Base-by-base conservation (phyloP, 495 filamentous ascomycete species). In the Friedmanniomyces simplex region DNA sequence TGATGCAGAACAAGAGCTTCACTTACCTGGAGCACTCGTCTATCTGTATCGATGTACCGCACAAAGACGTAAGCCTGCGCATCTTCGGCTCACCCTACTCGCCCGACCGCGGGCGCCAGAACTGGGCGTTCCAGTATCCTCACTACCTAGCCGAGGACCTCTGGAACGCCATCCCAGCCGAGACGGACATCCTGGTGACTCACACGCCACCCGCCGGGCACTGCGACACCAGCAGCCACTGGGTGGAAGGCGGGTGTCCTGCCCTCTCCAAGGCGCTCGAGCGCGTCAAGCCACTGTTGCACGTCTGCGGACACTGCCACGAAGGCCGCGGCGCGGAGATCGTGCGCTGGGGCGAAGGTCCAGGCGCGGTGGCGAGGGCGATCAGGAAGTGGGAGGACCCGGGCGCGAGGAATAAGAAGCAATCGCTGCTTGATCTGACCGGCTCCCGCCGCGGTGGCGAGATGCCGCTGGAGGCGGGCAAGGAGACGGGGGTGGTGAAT, bases 61-160 rank as follows among this genome's bases (percentile, higher is more conserved):
- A 89, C 83, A 34, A 56, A 22, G 20, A 56, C 41, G 51, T 55
- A 20, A 72, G 68, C 24, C 87, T 93, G 69, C 84, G 77, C 48
- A 77, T 90, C 25, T 91, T 90, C 59, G 87, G 85, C 6, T 91
- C 86, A 1, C 88, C 87, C 1, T 85, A 77, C 59, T 82, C 82
- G 25, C 86, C 84, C 1, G 73, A 72, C 16, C 49, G 54, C 11
- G n/a, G 25, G 1, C 14, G 22, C 14, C 51, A 49, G 6, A 63
- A 72, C n/a, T 90, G 86, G 86, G 87, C 86, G 0, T 91, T 88
- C 63, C 76, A 79, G 62, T 91, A 91, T 66, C 69, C 73, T 16
- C 65, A 69, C 6, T 63, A 66, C 5, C 66, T 77, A 37, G 81
- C 79, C 14, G 57, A 64, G 34, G 64, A 68, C 0, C 70, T 88